Percentiles rank a stretch among this genome's conserved stretches.
Conservation (phyloP, 164 flowering plant genomes). For the Euptelea pleiosperma region DNA sequence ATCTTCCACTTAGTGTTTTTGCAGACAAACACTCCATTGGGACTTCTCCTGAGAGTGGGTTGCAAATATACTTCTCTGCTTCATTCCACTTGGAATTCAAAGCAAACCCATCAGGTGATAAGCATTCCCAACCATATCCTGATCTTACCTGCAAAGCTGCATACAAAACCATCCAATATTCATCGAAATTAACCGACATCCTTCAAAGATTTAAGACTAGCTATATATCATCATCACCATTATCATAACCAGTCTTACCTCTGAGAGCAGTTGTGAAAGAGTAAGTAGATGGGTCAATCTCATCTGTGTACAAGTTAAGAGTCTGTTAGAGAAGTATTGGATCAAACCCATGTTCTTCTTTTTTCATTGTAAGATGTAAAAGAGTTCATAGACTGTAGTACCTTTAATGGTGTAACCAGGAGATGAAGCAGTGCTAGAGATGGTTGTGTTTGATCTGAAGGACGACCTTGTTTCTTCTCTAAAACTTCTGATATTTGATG, state of each 20-base stretch:
- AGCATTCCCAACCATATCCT: conserved; percentile 55
- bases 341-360: neutral
- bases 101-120: conserved; percentile 63
- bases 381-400: too few species aligned
- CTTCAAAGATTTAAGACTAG: too few species aligned
- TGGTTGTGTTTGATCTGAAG: conserved; percentile 52
- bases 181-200: neutral
- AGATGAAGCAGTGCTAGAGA: conserved; percentile 86
- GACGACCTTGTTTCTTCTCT: conserved; percentile 74
- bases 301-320: conserved; percentile 37
- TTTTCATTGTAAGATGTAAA: too few species aligned
- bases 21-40: conserved; percentile 86
- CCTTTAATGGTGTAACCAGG: conserved; percentile 75
- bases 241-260: conserved; percentile 33
- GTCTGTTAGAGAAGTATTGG: neutral
- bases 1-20: conserved; percentile 58
- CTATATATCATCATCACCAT: too few species aligned
- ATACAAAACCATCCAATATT: neutral
- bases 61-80: conserved; percentile 86
- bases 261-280: conserved; percentile 74
- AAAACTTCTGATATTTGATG: conserved; percentile 52
- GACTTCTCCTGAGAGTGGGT: conserved; percentile 83
- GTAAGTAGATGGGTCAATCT: conserved; percentile 79
- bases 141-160: conserved; percentile 74
- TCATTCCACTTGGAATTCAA: conserved; percentile 86